A percentile compares a stretch with the other conserved stretches of the same genome.
Conservation (phyloP, 2,329 filamentous ascomycete genomes). For the Pestalotiopsis sp. region DNA sequence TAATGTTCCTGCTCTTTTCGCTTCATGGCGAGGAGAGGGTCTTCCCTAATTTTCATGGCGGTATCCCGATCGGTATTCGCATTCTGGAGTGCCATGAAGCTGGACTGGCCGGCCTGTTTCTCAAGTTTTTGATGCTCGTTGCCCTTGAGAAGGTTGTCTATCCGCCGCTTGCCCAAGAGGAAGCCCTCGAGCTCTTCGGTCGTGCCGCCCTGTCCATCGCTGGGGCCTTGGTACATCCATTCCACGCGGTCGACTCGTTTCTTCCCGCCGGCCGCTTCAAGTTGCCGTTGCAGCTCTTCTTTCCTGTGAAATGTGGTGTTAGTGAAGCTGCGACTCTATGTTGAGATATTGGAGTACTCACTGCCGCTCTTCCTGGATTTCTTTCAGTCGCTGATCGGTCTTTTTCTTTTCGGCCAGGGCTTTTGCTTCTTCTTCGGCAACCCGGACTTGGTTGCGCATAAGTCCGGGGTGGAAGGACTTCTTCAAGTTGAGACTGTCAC, state of each 20-base stretch:
- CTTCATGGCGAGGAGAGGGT: conserved; percentile 92
- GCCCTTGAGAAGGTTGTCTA: conserved; percentile 80
- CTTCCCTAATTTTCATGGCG: conserved; percentile 83
- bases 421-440: conserved; percentile 90
- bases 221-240: conserved; percentile 97
- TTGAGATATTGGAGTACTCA: conserved; percentile 43
- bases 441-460: conserved; percentile 85
- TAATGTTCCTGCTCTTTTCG: conserved; percentile 84
- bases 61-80: conserved; percentile 79
- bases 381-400: conserved; percentile 87
- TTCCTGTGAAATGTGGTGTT: background rate
- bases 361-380: conserved; percentile 89
- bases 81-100: conserved; percentile 63
- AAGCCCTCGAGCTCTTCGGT: conserved; percentile 93
- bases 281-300: conserved; percentile 86
- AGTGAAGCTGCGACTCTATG: background rate
- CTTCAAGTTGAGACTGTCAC: conserved; percentile 77
- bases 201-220: conserved; percentile 72
- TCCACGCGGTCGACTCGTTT: conserved; percentile 85
- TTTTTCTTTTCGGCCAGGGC: conserved; percentile 94
- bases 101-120: conserved; percentile 68
- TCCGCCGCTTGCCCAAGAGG: conserved; percentile 86
- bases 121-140: conserved; percentile 80
- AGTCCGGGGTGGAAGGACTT: conserved; percentile 93
- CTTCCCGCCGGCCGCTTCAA: conserved; percentile 84